phyloP scores from a whole-genome alignment of 2,329 filamentous ascomycete species.

The Xylariaceae sp. region DNA sequence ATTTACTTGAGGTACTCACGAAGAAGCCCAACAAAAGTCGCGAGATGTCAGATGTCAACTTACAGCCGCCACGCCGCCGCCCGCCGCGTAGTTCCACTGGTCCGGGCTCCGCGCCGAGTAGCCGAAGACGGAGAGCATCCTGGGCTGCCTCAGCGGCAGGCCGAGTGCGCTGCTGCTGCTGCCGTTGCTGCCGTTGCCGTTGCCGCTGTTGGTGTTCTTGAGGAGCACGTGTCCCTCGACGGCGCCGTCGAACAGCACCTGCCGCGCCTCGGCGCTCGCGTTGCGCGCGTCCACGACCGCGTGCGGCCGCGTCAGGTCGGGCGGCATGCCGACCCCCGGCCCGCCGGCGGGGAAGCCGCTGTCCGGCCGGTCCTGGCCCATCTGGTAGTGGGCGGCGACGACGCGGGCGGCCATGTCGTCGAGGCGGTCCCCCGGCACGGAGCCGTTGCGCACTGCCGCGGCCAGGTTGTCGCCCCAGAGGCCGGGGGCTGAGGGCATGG shows the following conservation, averaged over 20 bases:
- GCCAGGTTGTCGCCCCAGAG: slow-evolving; percentile 42
- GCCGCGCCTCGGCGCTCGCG: slow-evolving; percentile 29
- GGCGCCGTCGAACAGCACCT: slow-evolving; percentile 44
- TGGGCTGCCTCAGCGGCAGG: slow-evolving; percentile 44
- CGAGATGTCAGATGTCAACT: too few relatives aligned
- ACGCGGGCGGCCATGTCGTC: slow-evolving; percentile 53
- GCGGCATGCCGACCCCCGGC: slow-evolving; percentile 46
- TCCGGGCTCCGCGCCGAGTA: slow-evolving; percentile 48
- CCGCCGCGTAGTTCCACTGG: slow-evolving; percentile 32
- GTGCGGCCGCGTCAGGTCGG: slow-evolving; percentile 42
- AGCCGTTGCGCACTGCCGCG: slow-evolving; percentile 52
- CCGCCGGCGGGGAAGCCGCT: slow-evolving; percentile 33
- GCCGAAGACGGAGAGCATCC: slow-evolving; percentile 51
- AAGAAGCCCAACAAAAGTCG: too few relatives aligned
- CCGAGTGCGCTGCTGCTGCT: too few relatives aligned
- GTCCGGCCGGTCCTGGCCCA: slow-evolving; percentile 47
- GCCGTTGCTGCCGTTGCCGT: too few relatives aligned
- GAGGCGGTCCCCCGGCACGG: slow-evolving; percentile 45
- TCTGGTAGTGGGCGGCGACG: slow-evolving; percentile 49
- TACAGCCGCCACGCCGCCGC: slow-evolving; percentile 25
- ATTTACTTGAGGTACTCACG: too few relatives aligned
- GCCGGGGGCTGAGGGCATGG: slow-evolving; percentile 42
- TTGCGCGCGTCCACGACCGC: slow-evolving; percentile 47
- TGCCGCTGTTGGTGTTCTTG: slow-evolving; percentile 50
- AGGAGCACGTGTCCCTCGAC: slow-evolving; percentile 57